A percentile compares a stretch with the other conserved stretches of the same genome.
phyloP scores from a whole-genome alignment of 805 yeast species.

The Metschnikowia amazonensis region DNA sequence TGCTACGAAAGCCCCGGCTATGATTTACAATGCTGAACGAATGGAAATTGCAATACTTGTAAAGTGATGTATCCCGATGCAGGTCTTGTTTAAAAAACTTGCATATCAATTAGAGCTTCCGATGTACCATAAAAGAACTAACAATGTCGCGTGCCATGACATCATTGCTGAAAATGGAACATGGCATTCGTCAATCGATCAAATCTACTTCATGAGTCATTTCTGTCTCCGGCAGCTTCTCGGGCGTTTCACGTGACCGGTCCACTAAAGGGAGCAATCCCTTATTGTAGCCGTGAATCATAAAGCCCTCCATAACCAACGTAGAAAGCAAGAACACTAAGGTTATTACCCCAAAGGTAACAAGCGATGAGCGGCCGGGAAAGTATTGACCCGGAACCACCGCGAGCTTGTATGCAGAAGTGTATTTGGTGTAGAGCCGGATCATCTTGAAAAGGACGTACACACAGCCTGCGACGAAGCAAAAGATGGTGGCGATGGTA shows the following conservation, averaged over 20 bases:
- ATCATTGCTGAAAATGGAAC: neutral
- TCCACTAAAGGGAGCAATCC: slow-evolving; percentile 22
- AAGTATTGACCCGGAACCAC: slow-evolving; percentile 35
- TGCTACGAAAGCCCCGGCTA: neutral
- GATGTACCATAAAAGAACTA: neutral
- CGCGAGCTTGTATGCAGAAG: slow-evolving; percentile 30
- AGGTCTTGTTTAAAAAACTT: neutral
- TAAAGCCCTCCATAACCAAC: slow-evolving; percentile 19
- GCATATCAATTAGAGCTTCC: neutral
- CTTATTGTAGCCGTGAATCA: slow-evolving; percentile 13
- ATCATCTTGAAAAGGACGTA: slow-evolving; percentile 46
- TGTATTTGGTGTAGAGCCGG: slow-evolving; percentile 40
- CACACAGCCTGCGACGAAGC: slow-evolving; percentile 39
- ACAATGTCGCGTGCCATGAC: neutral
- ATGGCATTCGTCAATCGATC: neutral
- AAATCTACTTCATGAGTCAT: neutral
- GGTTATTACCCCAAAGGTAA: slow-evolving; percentile 44
- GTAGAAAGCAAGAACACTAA: slow-evolving; percentile 36
- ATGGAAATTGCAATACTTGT: neutral
- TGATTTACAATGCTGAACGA: neutral
- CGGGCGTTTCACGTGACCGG: neutral
- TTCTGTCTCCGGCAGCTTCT: neutral
- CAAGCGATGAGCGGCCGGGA: slow-evolving; percentile 43
- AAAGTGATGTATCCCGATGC: neutral
- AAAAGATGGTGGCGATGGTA: slow-evolving; percentile 23